Conservation (phyloP, 345 rosid species). For the Toxicodendron radicans region DNA sequence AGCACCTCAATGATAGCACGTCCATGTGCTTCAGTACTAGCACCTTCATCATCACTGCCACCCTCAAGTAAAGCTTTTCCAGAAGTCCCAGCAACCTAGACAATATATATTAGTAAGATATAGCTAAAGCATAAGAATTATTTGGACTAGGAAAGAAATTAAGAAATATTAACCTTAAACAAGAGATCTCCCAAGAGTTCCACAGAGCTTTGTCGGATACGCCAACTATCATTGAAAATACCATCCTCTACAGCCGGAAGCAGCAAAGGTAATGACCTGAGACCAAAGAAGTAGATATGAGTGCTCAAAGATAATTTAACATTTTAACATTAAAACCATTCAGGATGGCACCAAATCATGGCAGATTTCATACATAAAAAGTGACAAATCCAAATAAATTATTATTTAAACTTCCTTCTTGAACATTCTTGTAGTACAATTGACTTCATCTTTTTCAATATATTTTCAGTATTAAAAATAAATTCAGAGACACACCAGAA, state of each 20-base stretch:
- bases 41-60: slow-evolving; percentile 99
- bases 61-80: slow-evolving; percentile 98
- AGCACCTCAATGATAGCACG: slow-evolving; percentile 97
- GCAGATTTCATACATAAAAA: neutral
- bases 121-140: slow-evolving; percentile 2
- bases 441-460: neutral
- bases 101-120: slow-evolving; percentile 2
- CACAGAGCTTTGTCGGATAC: slow-evolving; percentile 98
- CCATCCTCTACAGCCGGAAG: slow-evolving; percentile 99
- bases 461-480: neutral
- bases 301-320: neutral
- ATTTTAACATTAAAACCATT: neutral
- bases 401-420: neutral
- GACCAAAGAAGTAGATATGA: slow-evolving; percentile 8
- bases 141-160: neutral
- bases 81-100: slow-evolving; percentile 98
- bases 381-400: neutral
- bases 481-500: neutral
- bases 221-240: slow-evolving; percentile 95
- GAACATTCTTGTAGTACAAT: neutral
- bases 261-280: slow-evolving; percentile 91
- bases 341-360: neutral
- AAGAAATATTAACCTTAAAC: slow-evolving; percentile 64
- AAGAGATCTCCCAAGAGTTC: slow-evolving; percentile 94
- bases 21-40: slow-evolving; percentile 99